Evolutionary conservation across 768 basidiomycete species (phyloP).

Genomic region (Leccinum disarticulatum): DNA sequence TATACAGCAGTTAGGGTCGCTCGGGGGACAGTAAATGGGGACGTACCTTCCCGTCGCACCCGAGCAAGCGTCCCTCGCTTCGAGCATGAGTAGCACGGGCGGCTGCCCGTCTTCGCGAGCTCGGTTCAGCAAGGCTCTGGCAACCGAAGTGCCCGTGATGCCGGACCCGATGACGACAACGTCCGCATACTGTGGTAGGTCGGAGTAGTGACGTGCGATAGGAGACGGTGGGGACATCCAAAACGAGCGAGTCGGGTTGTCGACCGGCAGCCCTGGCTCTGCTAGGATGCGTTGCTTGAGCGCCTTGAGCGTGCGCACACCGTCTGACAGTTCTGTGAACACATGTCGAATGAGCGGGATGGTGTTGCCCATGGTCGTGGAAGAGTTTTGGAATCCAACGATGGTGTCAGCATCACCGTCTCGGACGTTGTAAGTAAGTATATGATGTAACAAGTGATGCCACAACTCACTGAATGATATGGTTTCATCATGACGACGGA

Average conservation of each 20-base stretch:
- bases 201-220: constrained; percentile 40
- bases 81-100: constrained; percentile 66
- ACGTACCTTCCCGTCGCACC: constrained; percentile 72
- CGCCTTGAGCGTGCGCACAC: constrained; percentile 20
- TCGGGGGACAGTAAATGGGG: background rate
- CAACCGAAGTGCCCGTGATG: constrained; percentile 66
- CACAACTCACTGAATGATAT: too few species aligned
- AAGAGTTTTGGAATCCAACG: background rate
- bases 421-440: too few species aligned
- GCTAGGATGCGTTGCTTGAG: constrained; percentile 35
- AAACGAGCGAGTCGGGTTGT: constrained; percentile 55
- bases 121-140: constrained; percentile 49
- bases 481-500: too few species aligned
- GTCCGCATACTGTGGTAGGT: constrained; percentile 47
- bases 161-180: constrained; percentile 77
- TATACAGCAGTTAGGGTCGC: constrained; percentile 19
- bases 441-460: too few species aligned
- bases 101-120: constrained; percentile 24
- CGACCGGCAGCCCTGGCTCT: constrained; percentile 59
- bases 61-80: constrained; percentile 75
- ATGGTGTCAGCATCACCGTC: too few species aligned
- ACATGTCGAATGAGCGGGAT: constrained; percentile 22
- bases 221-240: constrained; percentile 60
- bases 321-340: constrained; percentile 21
- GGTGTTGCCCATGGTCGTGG: constrained; percentile 28